Evolutionary conservation across 305 asterid species (phyloP).

Genomic region (Plantago coronopus): DNA sequence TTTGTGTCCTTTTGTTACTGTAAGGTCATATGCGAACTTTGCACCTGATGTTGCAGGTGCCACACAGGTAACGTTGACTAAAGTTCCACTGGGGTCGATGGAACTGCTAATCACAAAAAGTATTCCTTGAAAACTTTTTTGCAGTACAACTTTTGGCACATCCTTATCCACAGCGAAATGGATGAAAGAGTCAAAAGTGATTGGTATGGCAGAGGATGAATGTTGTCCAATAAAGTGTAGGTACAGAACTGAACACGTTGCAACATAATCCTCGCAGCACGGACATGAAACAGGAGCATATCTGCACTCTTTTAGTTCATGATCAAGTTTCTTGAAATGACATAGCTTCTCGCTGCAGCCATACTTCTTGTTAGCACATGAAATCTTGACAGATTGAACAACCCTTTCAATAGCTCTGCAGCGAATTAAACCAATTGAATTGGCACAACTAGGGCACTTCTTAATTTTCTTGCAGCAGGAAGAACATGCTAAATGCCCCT

Average conservation of each 20-base stretch:
- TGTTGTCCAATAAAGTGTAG: constrained; percentile 42
- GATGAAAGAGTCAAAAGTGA: constrained; percentile 16
- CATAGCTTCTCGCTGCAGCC: constrained; percentile 42
- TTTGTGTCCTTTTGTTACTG: constrained; percentile 27
- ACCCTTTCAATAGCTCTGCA: constrained; percentile 78
- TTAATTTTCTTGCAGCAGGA: constrained; percentile 56
- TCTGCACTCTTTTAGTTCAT: constrained; percentile 35
- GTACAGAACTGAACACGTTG: constrained; percentile 32
- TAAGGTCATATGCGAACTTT: constrained; percentile 23
- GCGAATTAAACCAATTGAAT: constrained; percentile 60
- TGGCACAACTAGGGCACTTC: constrained; percentile 54
- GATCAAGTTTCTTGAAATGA: constrained; percentile 13
- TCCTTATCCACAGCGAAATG: constrained; percentile 18
- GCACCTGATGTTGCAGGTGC: constrained; percentile 22
- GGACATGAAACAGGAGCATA: constrained; percentile 59
- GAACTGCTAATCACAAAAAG: constrained; percentile 37
- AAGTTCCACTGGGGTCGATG: constrained; percentile 20
- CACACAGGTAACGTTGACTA: constrained; percentile 29
- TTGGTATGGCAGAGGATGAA: background rate
- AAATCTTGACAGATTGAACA: constrained; percentile 43
- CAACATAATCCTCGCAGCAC: constrained; percentile 32
- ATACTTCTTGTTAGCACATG: constrained; percentile 39
- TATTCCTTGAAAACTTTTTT: constrained; percentile 18
- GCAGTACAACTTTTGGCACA: constrained; percentile 29
- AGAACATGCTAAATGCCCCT: constrained; percentile 75